Conservation (phyloP, 345 rosid species). For the Stellera chamaejasme region DNA sequence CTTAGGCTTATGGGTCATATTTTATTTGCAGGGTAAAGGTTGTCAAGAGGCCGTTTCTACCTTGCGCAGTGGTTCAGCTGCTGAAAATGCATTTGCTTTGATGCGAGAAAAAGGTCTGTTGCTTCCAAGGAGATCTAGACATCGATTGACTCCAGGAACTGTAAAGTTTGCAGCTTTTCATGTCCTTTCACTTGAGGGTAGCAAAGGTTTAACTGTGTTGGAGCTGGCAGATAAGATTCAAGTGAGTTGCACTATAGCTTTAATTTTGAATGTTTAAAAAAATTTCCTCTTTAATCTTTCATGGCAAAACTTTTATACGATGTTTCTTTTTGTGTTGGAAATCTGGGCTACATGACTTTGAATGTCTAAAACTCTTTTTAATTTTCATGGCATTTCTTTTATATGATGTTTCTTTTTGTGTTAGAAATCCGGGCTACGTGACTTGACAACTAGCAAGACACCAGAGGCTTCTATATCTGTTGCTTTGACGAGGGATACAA, state of each 20-base stretch:
- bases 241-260: conserved; percentile 31
- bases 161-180: conserved; percentile 99
- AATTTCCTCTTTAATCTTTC: not conserved
- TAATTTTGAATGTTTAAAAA: no score
- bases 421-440: conserved; percentile 97
- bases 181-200: conserved; percentile 95
- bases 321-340: conserved; percentile 33
- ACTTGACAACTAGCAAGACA: conserved; percentile 93
- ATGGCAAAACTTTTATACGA: not conserved
- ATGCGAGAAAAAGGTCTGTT: conserved; percentile 96
- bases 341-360: conserved; percentile 94
- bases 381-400: not conserved
- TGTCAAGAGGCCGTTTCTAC: conserved; percentile 68
- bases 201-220: conserved; percentile 83
- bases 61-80: conserved; percentile 93
- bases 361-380: not conserved
- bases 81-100: conserved; percentile 79
- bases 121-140: conserved; percentile 89
- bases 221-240: conserved; percentile 99
- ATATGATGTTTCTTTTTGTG: conserved; percentile 12
- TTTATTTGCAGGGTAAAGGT: conserved; percentile 62
- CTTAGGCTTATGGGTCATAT: not conserved
- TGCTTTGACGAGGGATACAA: conserved; percentile 96
- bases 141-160: conserved; percentile 98
- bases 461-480: conserved; percentile 99